Evolutionary conservation across 106 monocot genomes (phyloP).

Genomic region (Dendrobium chrysotoxum): DNA sequence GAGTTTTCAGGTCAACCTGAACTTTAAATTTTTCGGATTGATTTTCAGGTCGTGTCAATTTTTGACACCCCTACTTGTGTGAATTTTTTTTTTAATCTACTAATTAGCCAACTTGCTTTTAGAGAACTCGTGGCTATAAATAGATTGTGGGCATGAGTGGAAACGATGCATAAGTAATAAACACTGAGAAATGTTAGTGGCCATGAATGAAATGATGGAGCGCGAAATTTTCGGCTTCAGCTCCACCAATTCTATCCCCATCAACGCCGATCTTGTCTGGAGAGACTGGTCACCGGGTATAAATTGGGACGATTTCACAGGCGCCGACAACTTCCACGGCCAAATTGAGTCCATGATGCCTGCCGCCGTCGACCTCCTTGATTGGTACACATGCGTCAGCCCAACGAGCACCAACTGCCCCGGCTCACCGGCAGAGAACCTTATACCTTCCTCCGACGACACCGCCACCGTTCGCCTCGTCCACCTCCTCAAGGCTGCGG

Average conservation of each 20-base stretch:
- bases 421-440: not conserved
- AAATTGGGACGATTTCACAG: not conserved
- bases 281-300: not conserved
- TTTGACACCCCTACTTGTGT: too few relatives aligned
- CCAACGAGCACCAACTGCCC: not conserved
- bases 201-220: not conserved
- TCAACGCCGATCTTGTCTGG: not conserved
- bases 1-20: too few relatives aligned
- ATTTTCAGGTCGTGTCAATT: too few relatives aligned
- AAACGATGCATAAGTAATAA: too few relatives aligned
- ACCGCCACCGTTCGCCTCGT: conserved; percentile 15
- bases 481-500: conserved; percentile 38
- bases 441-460: not conserved
- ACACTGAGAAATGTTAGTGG: not conserved
- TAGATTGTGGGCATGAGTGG: too few relatives aligned
- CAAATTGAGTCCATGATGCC: not conserved
- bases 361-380: not conserved
- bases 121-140: too few relatives aligned
- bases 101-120: too few relatives aligned
- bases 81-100: too few relatives aligned
- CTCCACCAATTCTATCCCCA: not conserved
- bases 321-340: not conserved
- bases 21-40: too few relatives aligned
- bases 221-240: not conserved
- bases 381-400: not conserved